Evolutionary conservation across 805 yeast genomes (phyloP), one percentile per base, ranked within the genome.

Genomic region (Candida tibetensis): DNA sequence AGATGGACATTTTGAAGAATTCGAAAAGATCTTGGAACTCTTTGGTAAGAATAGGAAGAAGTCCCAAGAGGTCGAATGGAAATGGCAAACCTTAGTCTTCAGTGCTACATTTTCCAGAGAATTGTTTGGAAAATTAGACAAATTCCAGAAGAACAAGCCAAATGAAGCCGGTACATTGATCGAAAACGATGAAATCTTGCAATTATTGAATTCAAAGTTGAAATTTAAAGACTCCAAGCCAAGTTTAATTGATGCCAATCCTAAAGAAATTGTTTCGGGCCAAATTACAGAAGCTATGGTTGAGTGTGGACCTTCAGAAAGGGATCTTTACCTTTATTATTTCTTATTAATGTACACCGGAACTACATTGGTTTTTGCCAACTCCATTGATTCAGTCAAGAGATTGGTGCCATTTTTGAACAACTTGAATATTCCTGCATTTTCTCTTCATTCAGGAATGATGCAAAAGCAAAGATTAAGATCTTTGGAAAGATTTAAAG

Each of bases 1-100:
- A 61, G 96, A 90, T 54, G 97, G 98, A 2, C 98, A 90, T 62
- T 93, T 91, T 57, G 95, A 87, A 42, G 99, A 93, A 58, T 76
- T 93, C 46, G 95, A 84, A 49, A 83, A 80, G 52, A 83, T 87
- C 41, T 64, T 91, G 44, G 87, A 83, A 39, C 59, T 84, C 12
- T 60, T 93, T 40, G 63, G 64, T 17, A 72, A 68, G 60, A 66
- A 59, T 51, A 74, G 82, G 60, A 75, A 69, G 14, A 47, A 52
- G 39, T 67, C 58, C 22, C 25, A 21, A 7, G 48, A 54, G 13
- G 48, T 57, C 12, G 60, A 55, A 6, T 66, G 73, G 53, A 71
- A 69, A 46, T 76, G 89, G 74, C 99, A 93, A 64, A 86, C 96
- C 1, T 66, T 90, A 49, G 88, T 93, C n/a, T 93, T 87, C 55